phyloP scores from a whole-genome alignment of 495 filamentous ascomycete species.

The Xylona heveae region DNA sequence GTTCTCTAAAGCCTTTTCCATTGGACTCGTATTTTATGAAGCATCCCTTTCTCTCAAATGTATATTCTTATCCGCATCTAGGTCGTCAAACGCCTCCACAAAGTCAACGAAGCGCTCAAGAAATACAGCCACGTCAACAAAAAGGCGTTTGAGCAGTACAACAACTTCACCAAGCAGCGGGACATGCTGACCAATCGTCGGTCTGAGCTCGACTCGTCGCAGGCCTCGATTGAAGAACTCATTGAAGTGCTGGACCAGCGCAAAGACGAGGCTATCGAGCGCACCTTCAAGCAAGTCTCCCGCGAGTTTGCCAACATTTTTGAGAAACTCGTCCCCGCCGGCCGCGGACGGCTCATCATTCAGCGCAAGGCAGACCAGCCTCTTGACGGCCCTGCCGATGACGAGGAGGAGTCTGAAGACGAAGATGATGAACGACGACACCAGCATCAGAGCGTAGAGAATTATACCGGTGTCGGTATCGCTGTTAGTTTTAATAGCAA shows the following conservation, averaged over 20 bases:
- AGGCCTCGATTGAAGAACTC: conserved; percentile 71
- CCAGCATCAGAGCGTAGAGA: conserved; percentile 59
- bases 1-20: background rate
- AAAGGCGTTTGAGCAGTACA: conserved; percentile 98
- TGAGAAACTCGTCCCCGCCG: conserved; percentile 83
- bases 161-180: conserved; percentile 82
- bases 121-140: conserved; percentile 98
- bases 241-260: conserved; percentile 82
- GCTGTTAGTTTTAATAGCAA: conserved; percentile 97
- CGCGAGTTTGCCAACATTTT: conserved; percentile 83
- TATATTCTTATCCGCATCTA: too few relatives aligned
- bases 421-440: conserved; percentile 4
- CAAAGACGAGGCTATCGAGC: conserved; percentile 90
- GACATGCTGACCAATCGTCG: conserved; percentile 63
- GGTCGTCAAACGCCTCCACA: conserved; percentile 72
- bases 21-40: conserved; percentile 1
- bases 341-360: conserved; percentile 78
- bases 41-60: conserved; percentile 4
- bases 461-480: conserved; percentile 96
- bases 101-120: conserved; percentile 83
- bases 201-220: conserved; percentile 63
- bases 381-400: conserved; percentile 30
- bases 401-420: conserved; percentile 21
- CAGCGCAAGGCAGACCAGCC: conserved; percentile 68
- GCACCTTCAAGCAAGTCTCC: conserved; percentile 94